Evolutionary conservation across 768 basidiomycete species (phyloP).

Genomic region (Pleurotus eryngii): DNA sequence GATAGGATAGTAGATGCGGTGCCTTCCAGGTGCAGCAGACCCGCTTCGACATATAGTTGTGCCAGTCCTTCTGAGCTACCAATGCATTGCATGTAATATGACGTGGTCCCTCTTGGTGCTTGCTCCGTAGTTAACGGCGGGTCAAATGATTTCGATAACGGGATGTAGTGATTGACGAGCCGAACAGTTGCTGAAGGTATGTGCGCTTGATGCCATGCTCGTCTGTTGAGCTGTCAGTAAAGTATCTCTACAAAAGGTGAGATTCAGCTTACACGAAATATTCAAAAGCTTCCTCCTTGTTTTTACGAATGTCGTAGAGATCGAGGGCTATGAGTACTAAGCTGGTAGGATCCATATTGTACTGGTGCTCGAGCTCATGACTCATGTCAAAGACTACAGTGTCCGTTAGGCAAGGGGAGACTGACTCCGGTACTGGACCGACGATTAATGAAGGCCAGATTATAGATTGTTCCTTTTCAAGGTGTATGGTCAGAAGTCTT

Average conservation of each 20-base stretch:
- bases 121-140: constrained; percentile 29
- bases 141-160: constrained; percentile 45
- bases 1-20: constrained; percentile 68
- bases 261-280: constrained; percentile 61
- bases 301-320: constrained; percentile 68
- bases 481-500: constrained; percentile 71
- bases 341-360: constrained; percentile 87
- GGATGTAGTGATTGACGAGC: constrained; percentile 70
- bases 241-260: background rate
- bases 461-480: constrained; percentile 75
- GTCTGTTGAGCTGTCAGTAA: constrained; percentile 37
- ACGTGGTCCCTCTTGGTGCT: constrained; percentile 45
- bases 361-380: constrained; percentile 56
- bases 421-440: constrained; percentile 63
- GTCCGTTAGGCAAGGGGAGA: constrained; percentile 50
- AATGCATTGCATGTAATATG: constrained; percentile 63
- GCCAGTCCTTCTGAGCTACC: constrained; percentile 68
- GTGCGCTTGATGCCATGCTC: constrained; percentile 79
- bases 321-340: constrained; percentile 70
- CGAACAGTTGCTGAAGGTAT: constrained; percentile 76
- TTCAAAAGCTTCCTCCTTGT: constrained; percentile 78
- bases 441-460: constrained; percentile 83
- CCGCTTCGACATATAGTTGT: constrained; percentile 75
- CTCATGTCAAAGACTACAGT: constrained; percentile 51
- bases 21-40: constrained; percentile 79